phyloP scores from a whole-genome alignment of 371 early-diverging fungal species.

The Funneliformis caledonium region DNA sequence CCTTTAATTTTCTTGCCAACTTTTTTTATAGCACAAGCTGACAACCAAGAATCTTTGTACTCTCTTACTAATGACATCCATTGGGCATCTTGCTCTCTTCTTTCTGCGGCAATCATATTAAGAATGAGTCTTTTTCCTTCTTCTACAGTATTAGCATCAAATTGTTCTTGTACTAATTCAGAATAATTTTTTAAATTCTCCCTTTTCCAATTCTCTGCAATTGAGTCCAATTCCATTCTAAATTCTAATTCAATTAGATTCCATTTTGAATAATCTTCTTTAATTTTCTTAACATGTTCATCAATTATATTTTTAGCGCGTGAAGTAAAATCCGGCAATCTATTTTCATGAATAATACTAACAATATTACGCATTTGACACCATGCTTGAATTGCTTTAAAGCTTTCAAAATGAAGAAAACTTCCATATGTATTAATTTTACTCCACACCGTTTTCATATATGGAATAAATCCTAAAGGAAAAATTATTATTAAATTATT shows the following conservation, averaged over 20 bases:
- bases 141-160: background rate
- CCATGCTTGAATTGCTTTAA: slow-evolving; percentile 16
- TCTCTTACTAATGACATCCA: background rate
- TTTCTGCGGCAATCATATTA: background rate
- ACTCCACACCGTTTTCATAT: slow-evolving; percentile 12
- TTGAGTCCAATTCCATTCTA: background rate
- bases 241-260: background rate
- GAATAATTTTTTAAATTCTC: background rate
- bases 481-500: background rate
- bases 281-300: background rate
- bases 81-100: background rate
- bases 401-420: slow-evolving; percentile 18
- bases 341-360: no score
- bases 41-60: background rate
- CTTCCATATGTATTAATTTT: slow-evolving; percentile 1
- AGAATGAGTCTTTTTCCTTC: background rate
- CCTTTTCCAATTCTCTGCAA: background rate
- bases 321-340: background rate
- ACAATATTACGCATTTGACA: slow-evolving; percentile 7
- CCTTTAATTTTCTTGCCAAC: background rate
- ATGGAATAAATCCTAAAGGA: slow-evolving; percentile 14
- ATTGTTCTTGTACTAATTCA: background rate
- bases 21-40: background rate
- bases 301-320: background rate
- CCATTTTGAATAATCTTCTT: background rate